Base-by-base conservation (phyloP, 225 moss, liverwort and hornwort species). In the Lunularia cruciata region DNA sequence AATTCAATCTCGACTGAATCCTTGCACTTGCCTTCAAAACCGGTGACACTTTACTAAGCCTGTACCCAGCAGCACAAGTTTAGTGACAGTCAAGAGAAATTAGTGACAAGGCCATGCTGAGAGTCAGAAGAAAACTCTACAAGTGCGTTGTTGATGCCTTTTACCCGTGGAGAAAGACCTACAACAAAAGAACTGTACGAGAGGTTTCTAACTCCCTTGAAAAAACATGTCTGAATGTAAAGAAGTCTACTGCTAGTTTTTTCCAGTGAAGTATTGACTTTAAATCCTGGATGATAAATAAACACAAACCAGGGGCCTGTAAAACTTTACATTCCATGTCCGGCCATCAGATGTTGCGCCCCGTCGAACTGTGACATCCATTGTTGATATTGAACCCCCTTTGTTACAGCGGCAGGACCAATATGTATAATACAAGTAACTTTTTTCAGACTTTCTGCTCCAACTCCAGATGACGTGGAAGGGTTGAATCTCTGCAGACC, bases 321-420 rank as follows among this genome's bases (percentile, higher is more conserved):
- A 5, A 47, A 45, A 61, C 76, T 86, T 88, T 83, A 95, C 95
- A 78, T 75, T 81, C 86, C 98, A 84, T 93, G 98, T 51, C 98
- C 98, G 69, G 91, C 88, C 88, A 98, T 89, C 42, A 98, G 65
- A 83, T 98, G 98, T 61, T 89, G 85, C 43, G 91, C 75, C 40
- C 77, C 85, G 57, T 76, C 75, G 56, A 98, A 98, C 19, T 60
- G 75, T 26, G 79, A 60, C 88, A 98, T 91, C 98, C 98, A 98
- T 59, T 77, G 76, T 71, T 76, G 88, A 70, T 98, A 98, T 35
- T 81, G 75, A 22, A 88, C 48, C 33, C 78, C 65, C 42, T 74
- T 77, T 39, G 80, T 77, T 34, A 91, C 83, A 57, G 81, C 76
- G 47, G 85, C 87, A 60, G 91, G 91, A 68, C 91, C 73, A 57